These are phyloP conservation scores for Lignosus rhinocerotis DNA, from an alignment of 1,284 basidiomycete species.

Conservation along the genomic window DNA sequence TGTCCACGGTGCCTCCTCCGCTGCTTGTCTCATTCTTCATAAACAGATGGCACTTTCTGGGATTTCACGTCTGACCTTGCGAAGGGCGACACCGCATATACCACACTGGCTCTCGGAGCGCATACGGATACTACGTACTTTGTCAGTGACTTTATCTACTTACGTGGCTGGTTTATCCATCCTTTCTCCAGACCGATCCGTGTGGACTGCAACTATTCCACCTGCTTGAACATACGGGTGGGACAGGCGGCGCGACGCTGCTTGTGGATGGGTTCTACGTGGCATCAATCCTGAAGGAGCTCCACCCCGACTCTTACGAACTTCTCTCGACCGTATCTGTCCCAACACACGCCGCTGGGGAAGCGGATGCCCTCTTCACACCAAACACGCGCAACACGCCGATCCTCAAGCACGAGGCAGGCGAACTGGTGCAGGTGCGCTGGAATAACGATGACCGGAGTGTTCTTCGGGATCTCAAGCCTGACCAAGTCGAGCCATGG, in stretches of 20 bases:
- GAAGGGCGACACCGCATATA: slow-evolving; percentile 92
- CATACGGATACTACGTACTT: slow-evolving; percentile 98
- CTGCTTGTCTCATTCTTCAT: neutral
- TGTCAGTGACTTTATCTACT: slow-evolving; percentile 43
- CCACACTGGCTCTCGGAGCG: slow-evolving; percentile 82
- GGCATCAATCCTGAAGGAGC: slow-evolving; percentile 75
- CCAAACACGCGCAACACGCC: slow-evolving; percentile 64
- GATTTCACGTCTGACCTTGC: slow-evolving; percentile 93
- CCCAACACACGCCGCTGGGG: slow-evolving; percentile 89
- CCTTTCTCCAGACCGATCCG: slow-evolving; percentile 78
- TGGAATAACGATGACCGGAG: slow-evolving; percentile 98
- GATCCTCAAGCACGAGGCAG: slow-evolving; percentile 70
- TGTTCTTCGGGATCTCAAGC: slow-evolving; percentile 63
- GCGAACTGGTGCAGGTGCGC: slow-evolving; percentile 75
- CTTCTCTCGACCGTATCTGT: slow-evolving; percentile 73
- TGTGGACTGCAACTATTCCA: slow-evolving; percentile 96
- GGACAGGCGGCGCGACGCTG: slow-evolving; percentile 83
- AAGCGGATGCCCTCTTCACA: slow-evolving; percentile 61
- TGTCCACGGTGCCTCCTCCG: neutral
- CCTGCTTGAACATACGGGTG: slow-evolving; percentile 82
- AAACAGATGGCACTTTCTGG: slow-evolving; percentile 89
- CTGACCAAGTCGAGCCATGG: slow-evolving; percentile 71
- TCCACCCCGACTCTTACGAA: slow-evolving; percentile 74
- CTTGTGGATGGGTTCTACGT: slow-evolving; percentile 96
- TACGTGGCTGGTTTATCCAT: neutral